Conservation (phyloP, 2,329 filamentous ascomycete genomes). For the Alternaria viburni region DNA sequence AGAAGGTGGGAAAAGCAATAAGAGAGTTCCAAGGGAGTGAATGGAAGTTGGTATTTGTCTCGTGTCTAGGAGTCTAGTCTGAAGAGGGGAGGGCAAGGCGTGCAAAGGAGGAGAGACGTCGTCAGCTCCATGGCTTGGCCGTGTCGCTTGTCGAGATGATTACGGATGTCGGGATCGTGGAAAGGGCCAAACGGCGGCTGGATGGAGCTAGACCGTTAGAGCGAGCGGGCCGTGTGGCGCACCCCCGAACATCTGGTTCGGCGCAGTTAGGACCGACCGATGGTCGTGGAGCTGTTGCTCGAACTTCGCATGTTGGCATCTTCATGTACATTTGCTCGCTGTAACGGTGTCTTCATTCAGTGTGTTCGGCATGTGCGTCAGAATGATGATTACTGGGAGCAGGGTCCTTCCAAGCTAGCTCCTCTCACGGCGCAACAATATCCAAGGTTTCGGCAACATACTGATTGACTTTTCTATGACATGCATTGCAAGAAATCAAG, state of each 20-base stretch:
- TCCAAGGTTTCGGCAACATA: background rate
- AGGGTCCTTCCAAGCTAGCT: background rate
- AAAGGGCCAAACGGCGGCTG: conserved; percentile 1
- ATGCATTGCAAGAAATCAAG: background rate
- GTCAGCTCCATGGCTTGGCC: conserved; percentile 15
- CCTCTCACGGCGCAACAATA: background rate
- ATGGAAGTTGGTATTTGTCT: conserved; percentile 6
- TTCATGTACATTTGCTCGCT: background rate
- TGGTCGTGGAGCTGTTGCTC: background rate
- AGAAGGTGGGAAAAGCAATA: background rate
- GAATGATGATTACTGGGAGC: background rate
- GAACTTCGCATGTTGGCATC: background rate
- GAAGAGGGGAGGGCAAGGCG: background rate
- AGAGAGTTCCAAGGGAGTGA: background rate
- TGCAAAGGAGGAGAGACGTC: conserved; percentile 10
- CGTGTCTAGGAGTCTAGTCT: conserved; percentile 2
- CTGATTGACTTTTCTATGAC: background rate
- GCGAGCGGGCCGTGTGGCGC: conserved; percentile 9
- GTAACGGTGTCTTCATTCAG: background rate
- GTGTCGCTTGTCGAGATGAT: conserved; percentile 7
- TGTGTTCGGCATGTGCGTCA: background rate
- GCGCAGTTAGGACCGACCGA: conserved; percentile 9
- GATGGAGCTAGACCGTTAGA: conserved; percentile 1
- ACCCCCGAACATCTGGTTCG: conserved; percentile 9
- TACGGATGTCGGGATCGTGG: conserved; percentile 6